phyloP scores from a whole-genome alignment of 208 protist species.

The Leptomonas pyrrhocoris region DNA sequence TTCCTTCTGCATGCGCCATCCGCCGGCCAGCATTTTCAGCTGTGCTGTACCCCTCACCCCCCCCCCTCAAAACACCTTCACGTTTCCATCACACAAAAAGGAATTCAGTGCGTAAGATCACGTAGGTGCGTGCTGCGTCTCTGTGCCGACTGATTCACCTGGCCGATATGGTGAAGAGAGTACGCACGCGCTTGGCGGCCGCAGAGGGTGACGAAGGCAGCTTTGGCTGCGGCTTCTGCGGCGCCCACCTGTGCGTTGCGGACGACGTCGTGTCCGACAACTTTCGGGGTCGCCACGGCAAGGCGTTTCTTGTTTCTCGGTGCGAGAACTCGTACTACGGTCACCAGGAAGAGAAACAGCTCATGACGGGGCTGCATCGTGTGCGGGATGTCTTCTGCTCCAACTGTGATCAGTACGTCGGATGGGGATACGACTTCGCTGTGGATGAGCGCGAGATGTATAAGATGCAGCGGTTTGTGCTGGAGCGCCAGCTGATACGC shows the following conservation, averaged over 20 bases:
- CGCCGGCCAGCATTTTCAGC: too few relatives aligned
- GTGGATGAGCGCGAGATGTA: constrained; percentile 78
- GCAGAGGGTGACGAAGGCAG: constrained; percentile 32
- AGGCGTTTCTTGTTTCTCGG: constrained; percentile 69
- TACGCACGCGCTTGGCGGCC: constrained; percentile 48
- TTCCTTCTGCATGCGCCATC: too few relatives aligned
- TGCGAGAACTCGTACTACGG: constrained; percentile 82
- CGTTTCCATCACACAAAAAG: too few relatives aligned
- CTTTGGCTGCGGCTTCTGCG: constrained; percentile 78
- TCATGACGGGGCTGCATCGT: constrained; percentile 80
- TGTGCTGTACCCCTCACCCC: too few relatives aligned
- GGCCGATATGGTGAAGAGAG: constrained; percentile 38
- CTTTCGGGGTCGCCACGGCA: constrained; percentile 77
- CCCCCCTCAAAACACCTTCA: too few relatives aligned
- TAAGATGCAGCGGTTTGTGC: constrained; percentile 80
- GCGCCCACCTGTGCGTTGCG: constrained; percentile 64
- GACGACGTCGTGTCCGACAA: constrained; percentile 71
- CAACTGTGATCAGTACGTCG: constrained; percentile 74
- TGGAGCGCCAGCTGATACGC: constrained; percentile 68
- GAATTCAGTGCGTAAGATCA: too few relatives aligned
- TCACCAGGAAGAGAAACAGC: constrained; percentile 73
- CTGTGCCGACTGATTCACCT: too few relatives aligned
- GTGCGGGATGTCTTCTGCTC: constrained; percentile 81
- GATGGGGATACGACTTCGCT: constrained; percentile 86
- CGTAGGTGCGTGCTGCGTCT: too few relatives aligned